Base-by-base conservation (phyloP, 1,284 basidiomycete species). In the Pyrrhoderma noxium region DNA sequence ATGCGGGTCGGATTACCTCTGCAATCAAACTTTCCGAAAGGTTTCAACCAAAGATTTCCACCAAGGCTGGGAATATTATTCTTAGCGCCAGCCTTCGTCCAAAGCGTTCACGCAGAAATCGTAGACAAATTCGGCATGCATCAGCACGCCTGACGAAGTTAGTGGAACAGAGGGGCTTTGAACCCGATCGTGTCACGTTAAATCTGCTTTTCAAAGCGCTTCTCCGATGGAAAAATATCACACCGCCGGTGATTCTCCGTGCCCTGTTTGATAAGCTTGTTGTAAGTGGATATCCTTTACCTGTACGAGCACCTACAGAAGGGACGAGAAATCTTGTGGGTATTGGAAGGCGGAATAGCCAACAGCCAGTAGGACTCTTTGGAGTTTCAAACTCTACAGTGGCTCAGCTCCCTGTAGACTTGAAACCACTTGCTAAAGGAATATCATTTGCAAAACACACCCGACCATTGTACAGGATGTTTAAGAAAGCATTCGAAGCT, bases 401-500 rank as follows among this genome's bases (percentile, higher is more conserved):
- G 4, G 48, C 13, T 8, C 43, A 19, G 47, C 1, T 54, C 74
- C 11, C 55, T 61, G 23, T 55, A 74, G 34, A 66, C 71, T 7
- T 60, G 5, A 25, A 42, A 13, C 62, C 38, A 53, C 74, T 50
- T 14, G 51, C 67, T 14, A 49, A 66, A 22, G 62, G 64, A 42
- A 64, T 82, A 45, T 76, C 71, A 4, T 82, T 79, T 53, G 62
- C 66, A 51, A 71, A 67, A 51, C 84, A 88, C 60, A 71, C 76
- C 16, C 66, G 69, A 53, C 84, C 85, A 25, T 56, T 86, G 63
- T 83, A 82, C 65, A 82, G 73, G 66, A 79, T 80, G 78, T 83
- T 87, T 62, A 73, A 83, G 60, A 80, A 75, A 61, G 79, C 76
- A 31, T 73, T 87, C 52, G 73, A 76, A 64, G 47, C 67, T 45